Percentiles rank a stretch among this genome's conserved stretches.
Evolutionary conservation across 768 basidiomycete species (phyloP).

Genomic region (Nidularia pulvinata): DNA sequence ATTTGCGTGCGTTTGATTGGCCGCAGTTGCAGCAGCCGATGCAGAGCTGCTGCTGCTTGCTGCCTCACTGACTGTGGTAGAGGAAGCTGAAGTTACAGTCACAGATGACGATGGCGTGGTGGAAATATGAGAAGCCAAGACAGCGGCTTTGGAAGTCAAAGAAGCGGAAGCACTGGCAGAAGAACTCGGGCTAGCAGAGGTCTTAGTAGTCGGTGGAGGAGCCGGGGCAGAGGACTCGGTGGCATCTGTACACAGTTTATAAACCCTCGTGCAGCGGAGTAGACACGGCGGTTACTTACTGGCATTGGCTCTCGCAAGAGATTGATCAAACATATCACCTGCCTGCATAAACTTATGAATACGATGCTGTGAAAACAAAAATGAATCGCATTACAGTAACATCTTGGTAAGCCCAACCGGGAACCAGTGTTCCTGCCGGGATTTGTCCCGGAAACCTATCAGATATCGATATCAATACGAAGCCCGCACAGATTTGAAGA

Average conservation of each 20-base stretch:
- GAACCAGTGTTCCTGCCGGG: slow-evolving; percentile 48
- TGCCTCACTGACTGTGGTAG: background rate
- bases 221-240: background rate
- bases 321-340: background rate
- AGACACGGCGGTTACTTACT: background rate
- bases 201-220: slow-evolving; percentile 6
- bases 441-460: slow-evolving; percentile 45
- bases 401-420: slow-evolving; percentile 64
- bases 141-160: background rate
- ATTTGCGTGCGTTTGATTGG: slow-evolving; percentile 24
- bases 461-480: background rate
- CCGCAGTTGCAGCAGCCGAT: background rate
- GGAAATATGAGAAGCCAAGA: background rate
- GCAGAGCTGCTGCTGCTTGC: slow-evolving; percentile 1
- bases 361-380: background rate
- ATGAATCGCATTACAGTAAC: slow-evolving; percentile 31
- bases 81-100: background rate
- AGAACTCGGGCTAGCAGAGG: background rate
- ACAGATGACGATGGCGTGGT: background rate
- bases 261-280: too few species aligned
- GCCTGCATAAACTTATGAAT: background rate
- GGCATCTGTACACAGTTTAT: background rate
- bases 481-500: background rate
- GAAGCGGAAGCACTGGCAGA: background rate
- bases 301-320: background rate